Evolutionary conservation across 2,329 filamentous ascomycete species (phyloP), one percentile per base, ranked within the genome.

Genomic region (Aureobasidium uvarum): DNA sequence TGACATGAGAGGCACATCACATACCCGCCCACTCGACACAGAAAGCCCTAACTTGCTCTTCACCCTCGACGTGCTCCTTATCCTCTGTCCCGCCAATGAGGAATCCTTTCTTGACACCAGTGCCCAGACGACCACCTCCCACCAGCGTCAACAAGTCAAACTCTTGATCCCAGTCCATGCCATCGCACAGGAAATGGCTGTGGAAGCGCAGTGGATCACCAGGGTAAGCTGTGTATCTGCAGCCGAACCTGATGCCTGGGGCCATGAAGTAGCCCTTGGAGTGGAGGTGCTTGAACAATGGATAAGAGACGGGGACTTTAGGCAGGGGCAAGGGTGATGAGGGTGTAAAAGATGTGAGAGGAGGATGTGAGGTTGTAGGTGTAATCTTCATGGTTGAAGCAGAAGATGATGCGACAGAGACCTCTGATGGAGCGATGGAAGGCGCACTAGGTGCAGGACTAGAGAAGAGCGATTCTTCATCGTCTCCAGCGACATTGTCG

Each of bases 171-270:
- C 92, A 98, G n/a, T 83, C 86, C 71, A 90, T 86, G 38, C 90
- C 87, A n/a, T 89, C 89, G 8, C 89, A 91, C 71, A 96, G 84
- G 75, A 96, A 98, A 76, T 99, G 95, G 52, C 92, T 95, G 77
- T 99, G 95, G 75, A 96, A 99, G 13, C 95, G 88, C 60, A 99
- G 81, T 1, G 95, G 92, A 75, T 99, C 95, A 52, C 95, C 95
- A 0, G 95, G 95, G 72, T 99, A 99, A 5, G 96, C 91, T 70
- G 92, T 92, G 77, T 96, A 97, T 73, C 95, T 87, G 71, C 93
- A 96, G 31, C 95, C 95, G 73, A 99, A 99, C 31, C 95, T 90
- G 62, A 99, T 83, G 10, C 95, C 95, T 1, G 95, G 95, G 64
- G 92, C 93, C 73, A 95, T 87, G 79, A 89, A 98, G 78, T 94